A percentile compares a stretch with the other conserved stretches of the same genome.
Evolutionary conservation across 148 eudicot genomes (phyloP).

Genomic region (Nepenthes mirabilis): DNA sequence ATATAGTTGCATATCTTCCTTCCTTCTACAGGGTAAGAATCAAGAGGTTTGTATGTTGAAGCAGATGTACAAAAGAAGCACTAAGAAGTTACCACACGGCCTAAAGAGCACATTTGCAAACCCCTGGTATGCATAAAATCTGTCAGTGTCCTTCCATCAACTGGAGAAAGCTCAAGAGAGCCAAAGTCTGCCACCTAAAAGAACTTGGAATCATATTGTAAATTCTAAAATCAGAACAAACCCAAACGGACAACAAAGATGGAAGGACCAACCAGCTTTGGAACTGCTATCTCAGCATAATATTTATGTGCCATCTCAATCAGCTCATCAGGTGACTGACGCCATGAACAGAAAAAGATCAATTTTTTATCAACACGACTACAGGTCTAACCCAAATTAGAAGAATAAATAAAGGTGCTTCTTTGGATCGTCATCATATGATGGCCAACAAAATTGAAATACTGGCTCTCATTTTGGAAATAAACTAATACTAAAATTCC

Average conservation of each 20-base stretch:
- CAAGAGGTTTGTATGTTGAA: neutral
- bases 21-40: constrained; percentile 3
- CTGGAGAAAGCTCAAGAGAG: constrained; percentile 92
- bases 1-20: neutral
- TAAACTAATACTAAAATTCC: neutral
- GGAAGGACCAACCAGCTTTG: constrained; percentile 65
- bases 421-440: too few relatives aligned
- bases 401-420: too few relatives aligned
- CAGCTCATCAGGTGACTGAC: constrained; percentile 78
- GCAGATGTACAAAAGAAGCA: neutral
- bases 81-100: constrained; percentile 54
- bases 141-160: constrained; percentile 90
- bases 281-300: constrained; percentile 80
- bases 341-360: constrained; percentile 10
- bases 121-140: constrained; percentile 99
- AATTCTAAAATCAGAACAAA: neutral
- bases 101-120: constrained; percentile 77
- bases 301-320: constrained; percentile 82
- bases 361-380: neutral
- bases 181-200: constrained; percentile 92
- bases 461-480: too few relatives aligned
- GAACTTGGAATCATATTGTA: constrained; percentile 10
- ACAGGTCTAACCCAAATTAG: too few relatives aligned
- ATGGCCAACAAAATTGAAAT: too few relatives aligned
- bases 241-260: neutral